Evolutionary conservation across 345 rosid genomes (phyloP).

Genomic region (Physaria fendleri): DNA sequence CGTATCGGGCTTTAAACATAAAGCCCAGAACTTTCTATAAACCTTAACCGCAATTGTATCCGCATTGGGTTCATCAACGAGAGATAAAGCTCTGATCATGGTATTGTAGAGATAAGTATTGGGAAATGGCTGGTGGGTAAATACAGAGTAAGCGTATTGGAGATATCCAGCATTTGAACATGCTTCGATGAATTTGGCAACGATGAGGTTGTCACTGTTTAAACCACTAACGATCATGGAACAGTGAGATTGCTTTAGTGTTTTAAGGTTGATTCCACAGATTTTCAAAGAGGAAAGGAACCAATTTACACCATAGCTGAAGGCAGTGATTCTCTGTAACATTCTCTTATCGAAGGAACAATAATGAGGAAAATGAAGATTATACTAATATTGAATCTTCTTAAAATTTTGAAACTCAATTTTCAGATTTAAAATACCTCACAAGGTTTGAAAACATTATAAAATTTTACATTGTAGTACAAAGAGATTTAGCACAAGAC

Average conservation of each 20-base stretch:
- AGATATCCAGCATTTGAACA: conserved; percentile 47
- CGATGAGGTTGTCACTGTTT: conserved; percentile 32
- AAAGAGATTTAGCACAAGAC: not conserved
- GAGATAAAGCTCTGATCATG: conserved; percentile 51
- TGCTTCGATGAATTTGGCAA: conserved; percentile 40
- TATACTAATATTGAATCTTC: not conserved
- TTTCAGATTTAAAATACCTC: not conserved
- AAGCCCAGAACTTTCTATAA: conserved; percentile 41
- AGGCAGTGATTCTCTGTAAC: not conserved
- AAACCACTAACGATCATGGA: conserved; percentile 41
- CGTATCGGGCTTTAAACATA: conserved; percentile 48
- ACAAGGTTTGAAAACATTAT: not conserved
- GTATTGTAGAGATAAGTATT: conserved; percentile 44
- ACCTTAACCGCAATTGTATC: conserved; percentile 32
- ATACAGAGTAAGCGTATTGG: conserved; percentile 45
- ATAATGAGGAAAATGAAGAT: not conserved
- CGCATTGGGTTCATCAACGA: conserved; percentile 24
- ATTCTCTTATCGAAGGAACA: conserved; percentile 1
- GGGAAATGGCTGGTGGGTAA: conserved; percentile 28
- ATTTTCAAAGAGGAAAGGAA: conserved; percentile 16
- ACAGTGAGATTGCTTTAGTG: conserved; percentile 45
- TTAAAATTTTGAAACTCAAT: not conserved
- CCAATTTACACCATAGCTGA: not conserved
- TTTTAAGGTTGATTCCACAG: conserved; percentile 38
- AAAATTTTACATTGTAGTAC: not conserved